Base-by-base conservation (phyloP, 805 yeast species). In the Monosporozyma siamensis region DNA sequence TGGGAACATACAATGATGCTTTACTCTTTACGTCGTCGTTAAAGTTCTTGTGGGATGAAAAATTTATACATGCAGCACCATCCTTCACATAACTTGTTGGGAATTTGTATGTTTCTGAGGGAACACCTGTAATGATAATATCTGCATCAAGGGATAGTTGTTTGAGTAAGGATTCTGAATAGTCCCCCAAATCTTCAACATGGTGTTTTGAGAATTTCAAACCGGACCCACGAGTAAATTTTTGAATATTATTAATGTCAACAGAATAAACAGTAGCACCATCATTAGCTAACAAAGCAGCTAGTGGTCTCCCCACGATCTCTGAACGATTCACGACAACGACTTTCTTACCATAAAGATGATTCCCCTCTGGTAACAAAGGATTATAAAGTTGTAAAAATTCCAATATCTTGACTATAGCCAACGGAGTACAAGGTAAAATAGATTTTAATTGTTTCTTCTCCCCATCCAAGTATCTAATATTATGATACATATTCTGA, bases 211-310 rank as follows among this genome's bases (percentile, higher is more conserved):
- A 77, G 54, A 82, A 76, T 57, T 76, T 77, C 53, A 92, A 70
- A 31, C 95, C 95, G 54, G 86, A 95, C 27, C 98, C 98, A 55
- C 98, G 75, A 17, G 96, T 90, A 65, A 85, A 92, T 60, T 79
- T 78, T 63, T 92, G 97, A 48, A 88, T 78, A 53, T 87, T 84
- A 54, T 82, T 79, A 40, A 92, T 66, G 59, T 92, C 97, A 2
- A 80, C 90, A 1, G 97, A 89, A 61, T 83, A 92, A 2, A 92
- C 97, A 1, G 81, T 82, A 18, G 98, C 98, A 48, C 98, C 98
- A 58, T 92, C 98, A 57, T 92, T 92, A 15, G 98, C 97, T 49
- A 92, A 69, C 29, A 92, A 65, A 0, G 98, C 97, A 26, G 97
- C 97, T 46, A 92, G 68, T 1, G 98, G 98, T 53, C 98, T 77